Conservation (phyloP, 2,329 filamentous ascomycete genomes). For the Beauveria pseudobassiana region DNA sequence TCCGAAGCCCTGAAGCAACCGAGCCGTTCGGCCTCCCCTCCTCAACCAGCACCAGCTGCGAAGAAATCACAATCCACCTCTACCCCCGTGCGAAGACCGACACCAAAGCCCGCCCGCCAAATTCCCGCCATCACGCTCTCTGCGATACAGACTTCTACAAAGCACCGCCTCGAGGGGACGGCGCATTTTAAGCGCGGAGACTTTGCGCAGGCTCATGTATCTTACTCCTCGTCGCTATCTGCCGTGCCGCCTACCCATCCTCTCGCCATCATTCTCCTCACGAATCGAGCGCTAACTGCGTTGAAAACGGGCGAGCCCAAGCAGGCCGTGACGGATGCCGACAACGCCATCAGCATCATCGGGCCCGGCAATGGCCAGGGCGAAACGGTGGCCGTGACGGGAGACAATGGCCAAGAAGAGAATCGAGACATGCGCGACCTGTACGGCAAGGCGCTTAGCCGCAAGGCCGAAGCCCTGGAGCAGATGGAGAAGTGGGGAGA, state of each 20-base stretch:
- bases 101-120: conserved; percentile 45
- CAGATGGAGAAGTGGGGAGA: conserved; percentile 92
- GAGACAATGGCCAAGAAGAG: conserved; percentile 48
- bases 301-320: conserved; percentile 91
- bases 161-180: conserved; percentile 71
- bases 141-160: conserved; percentile 67
- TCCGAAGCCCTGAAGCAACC: conserved; percentile 29
- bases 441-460: conserved; percentile 85
- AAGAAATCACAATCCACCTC: conserved; percentile 20
- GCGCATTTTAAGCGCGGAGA: conserved; percentile 92
- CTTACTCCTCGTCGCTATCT: conserved; percentile 70
- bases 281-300: conserved; percentile 83
- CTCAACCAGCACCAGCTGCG: conserved; percentile 29
- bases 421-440: conserved; percentile 85
- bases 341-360: conserved; percentile 71
- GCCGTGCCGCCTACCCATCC: conserved; percentile 74
- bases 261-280: conserved; percentile 78
- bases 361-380: conserved; percentile 70
- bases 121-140: conserved; percentile 62
- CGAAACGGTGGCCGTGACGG: conserved; percentile 66
- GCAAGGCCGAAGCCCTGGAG: conserved; percentile 92
- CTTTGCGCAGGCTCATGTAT: conserved; percentile 75
- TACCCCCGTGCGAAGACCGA: conserved; percentile 31
- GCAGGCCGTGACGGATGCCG: conserved; percentile 75
- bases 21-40: conserved; percentile 21